Conservation (phyloP, 148 eudicot genomes). For the Nyssa sinensis region DNA sequence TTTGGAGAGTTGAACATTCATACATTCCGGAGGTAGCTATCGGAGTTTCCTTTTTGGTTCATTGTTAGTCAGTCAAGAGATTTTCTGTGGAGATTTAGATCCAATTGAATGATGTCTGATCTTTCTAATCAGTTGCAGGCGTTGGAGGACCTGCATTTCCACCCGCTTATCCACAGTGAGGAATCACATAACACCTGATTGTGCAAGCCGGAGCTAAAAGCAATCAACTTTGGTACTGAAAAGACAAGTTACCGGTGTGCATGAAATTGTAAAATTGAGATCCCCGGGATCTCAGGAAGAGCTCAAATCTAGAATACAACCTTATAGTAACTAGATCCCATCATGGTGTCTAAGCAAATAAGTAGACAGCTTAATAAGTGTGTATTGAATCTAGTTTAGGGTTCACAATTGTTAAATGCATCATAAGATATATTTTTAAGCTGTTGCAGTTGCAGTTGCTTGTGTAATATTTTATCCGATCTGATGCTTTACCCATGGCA, state of each 20-base stretch:
- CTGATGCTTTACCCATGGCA: not conserved
- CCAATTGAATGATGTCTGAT: not conserved
- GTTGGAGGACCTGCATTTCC: not conserved
- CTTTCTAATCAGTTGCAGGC: not conserved
- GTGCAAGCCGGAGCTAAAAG: not conserved
- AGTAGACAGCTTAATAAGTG: no score
- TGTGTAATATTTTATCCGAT: not conserved
- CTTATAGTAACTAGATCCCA: not conserved
- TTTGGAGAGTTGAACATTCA: not conserved
- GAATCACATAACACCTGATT: not conserved
- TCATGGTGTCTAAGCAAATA: not conserved
- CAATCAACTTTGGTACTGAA: not conserved
- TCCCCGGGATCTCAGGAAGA: not conserved
- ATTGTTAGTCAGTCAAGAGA: not conserved
- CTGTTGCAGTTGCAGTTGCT: not conserved
- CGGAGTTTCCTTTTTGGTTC: not conserved
- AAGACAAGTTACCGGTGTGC: not conserved
- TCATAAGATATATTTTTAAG: slow-evolving; percentile 1
- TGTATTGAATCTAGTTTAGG: not conserved
- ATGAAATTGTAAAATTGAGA: not conserved
- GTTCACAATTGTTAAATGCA: not conserved
- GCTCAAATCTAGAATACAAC: not conserved
- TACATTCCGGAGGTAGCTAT: slow-evolving; percentile 16
- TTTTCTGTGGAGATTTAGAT: not conserved
- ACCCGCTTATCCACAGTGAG: not conserved